These are phyloP conservation scores for Lepidium africanum DNA, from an alignment of 345 rosid species.

Conservation along the genomic window DNA sequence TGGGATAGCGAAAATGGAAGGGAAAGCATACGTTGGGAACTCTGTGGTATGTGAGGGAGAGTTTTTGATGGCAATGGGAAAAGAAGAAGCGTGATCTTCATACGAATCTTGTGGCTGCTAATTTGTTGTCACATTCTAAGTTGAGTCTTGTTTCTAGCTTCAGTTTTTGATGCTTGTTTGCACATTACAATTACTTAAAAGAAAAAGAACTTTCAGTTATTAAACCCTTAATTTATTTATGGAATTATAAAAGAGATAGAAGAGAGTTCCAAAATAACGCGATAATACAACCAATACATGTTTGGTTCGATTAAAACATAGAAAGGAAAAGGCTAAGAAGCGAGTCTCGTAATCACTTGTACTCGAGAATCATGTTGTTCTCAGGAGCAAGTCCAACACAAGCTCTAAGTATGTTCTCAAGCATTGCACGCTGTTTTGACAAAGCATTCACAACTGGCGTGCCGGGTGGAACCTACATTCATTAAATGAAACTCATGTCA, in stretches of 20 bases:
- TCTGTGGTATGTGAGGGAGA: constrained; percentile 89
- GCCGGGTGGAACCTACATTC: constrained; percentile 86
- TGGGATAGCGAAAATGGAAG: constrained; percentile 96
- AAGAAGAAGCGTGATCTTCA: constrained; percentile 33
- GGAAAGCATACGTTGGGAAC: constrained; percentile 87
- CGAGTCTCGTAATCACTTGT: constrained; percentile 48
- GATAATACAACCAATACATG: not conserved
- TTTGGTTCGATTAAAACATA: not conserved
- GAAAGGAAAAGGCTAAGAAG: not conserved
- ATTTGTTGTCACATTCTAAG: not conserved
- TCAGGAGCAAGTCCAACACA: constrained; percentile 96
- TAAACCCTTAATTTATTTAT: too few relatives aligned
- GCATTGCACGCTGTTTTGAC: constrained; percentile 99
- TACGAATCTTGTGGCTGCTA: not conserved
- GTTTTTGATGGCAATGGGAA: constrained; percentile 81
- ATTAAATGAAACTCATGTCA: not conserved
- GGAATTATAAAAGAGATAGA: not conserved
- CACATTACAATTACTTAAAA: not conserved
- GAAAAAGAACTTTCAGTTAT: not conserved
- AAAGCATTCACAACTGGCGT: constrained; percentile 97
- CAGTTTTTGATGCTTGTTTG: not conserved
- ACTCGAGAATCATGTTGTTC: constrained; percentile 98
- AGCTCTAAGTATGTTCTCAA: constrained; percentile 94
- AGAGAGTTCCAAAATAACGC: not conserved
- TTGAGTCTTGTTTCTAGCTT: constrained; percentile 2